phyloP scores from a whole-genome alignment of 768 basidiomycete genomes.

The Pisolithus marmoratus region DNA sequence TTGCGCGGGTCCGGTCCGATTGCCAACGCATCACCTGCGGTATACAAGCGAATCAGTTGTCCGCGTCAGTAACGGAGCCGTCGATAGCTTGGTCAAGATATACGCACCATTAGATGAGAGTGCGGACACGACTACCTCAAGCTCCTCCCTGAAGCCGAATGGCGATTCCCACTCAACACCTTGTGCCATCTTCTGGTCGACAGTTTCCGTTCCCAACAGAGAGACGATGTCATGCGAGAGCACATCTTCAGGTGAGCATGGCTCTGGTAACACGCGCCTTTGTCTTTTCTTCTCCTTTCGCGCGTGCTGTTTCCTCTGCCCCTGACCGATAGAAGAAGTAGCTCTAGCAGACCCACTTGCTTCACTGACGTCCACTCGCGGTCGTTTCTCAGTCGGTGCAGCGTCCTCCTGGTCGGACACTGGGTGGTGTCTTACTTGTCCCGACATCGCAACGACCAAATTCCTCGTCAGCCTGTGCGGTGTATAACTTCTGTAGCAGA shows the following conservation, averaged over 20 bases:
- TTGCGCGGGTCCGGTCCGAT: conserved; percentile 40
- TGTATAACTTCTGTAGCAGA: not conserved
- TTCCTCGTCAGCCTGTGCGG: not conserved
- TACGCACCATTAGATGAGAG: conserved; percentile 58
- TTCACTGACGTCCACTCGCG: conserved; percentile 17
- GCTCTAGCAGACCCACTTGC: not conserved
- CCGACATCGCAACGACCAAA: conserved; percentile 1
- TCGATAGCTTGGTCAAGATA: no score
- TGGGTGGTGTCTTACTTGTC: conserved; percentile 7
- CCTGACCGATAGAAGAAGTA: not conserved
- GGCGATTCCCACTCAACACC: conserved; percentile 55
- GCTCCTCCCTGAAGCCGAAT: conserved; percentile 51
- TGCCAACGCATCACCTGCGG: conserved; percentile 63
- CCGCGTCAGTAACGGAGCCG: no score
- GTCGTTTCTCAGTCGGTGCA: conserved; percentile 27
- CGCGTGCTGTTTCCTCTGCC: not conserved
- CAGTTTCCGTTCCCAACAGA: conserved; percentile 57
- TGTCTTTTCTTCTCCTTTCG: conserved; percentile 3
- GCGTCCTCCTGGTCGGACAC: conserved; percentile 8
- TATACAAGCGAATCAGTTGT: no score
- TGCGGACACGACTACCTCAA: conserved; percentile 60
- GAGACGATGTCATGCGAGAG: conserved; percentile 63
- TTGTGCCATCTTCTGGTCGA: conserved; percentile 42
- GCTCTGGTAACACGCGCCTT: conserved; percentile 32
- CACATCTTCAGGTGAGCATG: conserved; percentile 70